These are phyloP conservation scores for Malassezia brasiliensis DNA, from an alignment of 1,284 basidiomycete genomes.

Conservation along the genomic window DNA sequence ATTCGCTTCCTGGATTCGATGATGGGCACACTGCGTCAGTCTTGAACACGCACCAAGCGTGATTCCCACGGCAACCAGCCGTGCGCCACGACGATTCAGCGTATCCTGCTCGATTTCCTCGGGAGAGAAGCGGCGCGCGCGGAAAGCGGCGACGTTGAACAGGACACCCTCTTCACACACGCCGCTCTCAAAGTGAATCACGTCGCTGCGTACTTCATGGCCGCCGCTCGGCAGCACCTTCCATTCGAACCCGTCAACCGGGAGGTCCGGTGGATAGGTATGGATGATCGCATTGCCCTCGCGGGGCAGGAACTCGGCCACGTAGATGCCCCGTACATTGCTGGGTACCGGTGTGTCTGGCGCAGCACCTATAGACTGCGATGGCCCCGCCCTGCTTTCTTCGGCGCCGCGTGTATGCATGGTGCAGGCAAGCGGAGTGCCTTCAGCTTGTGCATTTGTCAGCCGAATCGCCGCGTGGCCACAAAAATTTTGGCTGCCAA, in stretches of 20 bases:
- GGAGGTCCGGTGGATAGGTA: conserved; percentile 4
- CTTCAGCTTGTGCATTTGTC: conserved; percentile 1
- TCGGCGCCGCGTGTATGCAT: no score
- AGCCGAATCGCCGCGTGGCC: neutral
- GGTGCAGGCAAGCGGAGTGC: no score
- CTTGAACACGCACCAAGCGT: neutral
- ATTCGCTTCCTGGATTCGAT: neutral
- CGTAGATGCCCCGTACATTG: conserved; percentile 11
- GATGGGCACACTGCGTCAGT: neutral
- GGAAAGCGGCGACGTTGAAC: conserved; percentile 9
- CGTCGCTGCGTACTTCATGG: conserved; percentile 10
- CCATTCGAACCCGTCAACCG: conserved; percentile 11
- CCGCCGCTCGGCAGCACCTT: conserved; percentile 16
- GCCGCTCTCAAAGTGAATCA: conserved; percentile 10
- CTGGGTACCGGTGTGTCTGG: neutral
- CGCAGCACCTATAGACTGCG: neutral
- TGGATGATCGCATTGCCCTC: conserved; percentile 14
- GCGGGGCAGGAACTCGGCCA: conserved; percentile 16
- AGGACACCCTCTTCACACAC: neutral
- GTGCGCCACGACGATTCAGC: conserved; percentile 2
- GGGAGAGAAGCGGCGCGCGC: neutral
- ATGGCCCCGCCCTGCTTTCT: no score
- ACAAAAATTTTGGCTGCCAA: conserved; percentile 1
- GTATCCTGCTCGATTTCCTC: conserved; percentile 1
- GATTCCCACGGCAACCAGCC: conserved; percentile 9